phyloP scores from a whole-genome alignment of 805 yeast genomes.

The Lachancea sp. region DNA sequence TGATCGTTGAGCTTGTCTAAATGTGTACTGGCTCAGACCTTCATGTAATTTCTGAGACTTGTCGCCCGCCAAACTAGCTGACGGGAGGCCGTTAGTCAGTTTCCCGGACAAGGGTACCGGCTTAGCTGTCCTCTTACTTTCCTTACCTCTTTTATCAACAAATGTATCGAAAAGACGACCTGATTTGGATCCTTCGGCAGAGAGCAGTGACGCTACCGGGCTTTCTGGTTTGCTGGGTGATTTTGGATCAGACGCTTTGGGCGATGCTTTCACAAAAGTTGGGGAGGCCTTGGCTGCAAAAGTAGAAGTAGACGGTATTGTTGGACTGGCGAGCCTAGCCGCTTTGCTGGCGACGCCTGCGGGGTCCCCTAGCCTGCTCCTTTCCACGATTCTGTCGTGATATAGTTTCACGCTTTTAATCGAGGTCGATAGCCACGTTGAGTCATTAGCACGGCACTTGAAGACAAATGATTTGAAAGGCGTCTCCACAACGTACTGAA shows the following conservation, averaged over 20 bases:
- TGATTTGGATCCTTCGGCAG: constrained; percentile 13
- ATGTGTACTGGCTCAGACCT: neutral
- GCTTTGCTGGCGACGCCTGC: constrained; percentile 16
- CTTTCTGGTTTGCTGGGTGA: constrained; percentile 3
- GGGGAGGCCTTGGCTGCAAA: constrained; percentile 6
- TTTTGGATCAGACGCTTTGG: constrained; percentile 5
- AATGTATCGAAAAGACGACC: constrained; percentile 33
- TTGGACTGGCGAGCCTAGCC: constrained; percentile 17
- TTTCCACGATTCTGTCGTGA: constrained; percentile 40
- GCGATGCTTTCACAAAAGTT: constrained; percentile 4
- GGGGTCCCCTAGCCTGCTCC: constrained; percentile 10
- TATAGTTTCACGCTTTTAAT: constrained; percentile 44
- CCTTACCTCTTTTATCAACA: constrained; percentile 23
- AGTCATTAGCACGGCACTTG: constrained; percentile 47
- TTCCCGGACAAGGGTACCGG: constrained; percentile 30
- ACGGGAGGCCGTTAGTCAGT: constrained; percentile 33
- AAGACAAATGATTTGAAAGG: constrained; percentile 48
- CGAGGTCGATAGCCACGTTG: constrained; percentile 52
- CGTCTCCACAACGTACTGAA: constrained; percentile 51
- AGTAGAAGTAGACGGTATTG: constrained; percentile 3
- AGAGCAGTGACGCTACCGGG: neutral
- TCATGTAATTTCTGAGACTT: neutral
- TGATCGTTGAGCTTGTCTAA: neutral
- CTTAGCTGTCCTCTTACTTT: constrained; percentile 10
- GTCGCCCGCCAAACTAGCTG: neutral